Evolutionary conservation across 169 alveolate species (phyloP).

Genomic region (Amoebophrya sp.): DNA sequence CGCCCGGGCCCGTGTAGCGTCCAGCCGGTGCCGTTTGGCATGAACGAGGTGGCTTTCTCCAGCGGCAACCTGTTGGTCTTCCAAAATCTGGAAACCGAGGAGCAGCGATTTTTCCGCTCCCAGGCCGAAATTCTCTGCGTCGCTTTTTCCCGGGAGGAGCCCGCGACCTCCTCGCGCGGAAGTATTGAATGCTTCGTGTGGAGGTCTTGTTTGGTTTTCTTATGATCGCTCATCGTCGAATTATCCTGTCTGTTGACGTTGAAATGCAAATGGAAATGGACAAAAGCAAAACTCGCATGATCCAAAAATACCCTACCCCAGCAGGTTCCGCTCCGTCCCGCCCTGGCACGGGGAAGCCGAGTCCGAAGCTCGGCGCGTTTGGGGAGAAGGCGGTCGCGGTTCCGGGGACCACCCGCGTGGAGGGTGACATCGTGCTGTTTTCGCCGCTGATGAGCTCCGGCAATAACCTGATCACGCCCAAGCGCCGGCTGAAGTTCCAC

Average conservation of each 20-base stretch:
- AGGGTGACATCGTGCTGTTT: conserved; percentile 12
- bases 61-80: background rate
- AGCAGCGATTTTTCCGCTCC: background rate
- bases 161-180: too few relatives aligned
- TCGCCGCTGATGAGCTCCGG: background rate
- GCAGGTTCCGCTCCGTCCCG: too few relatives aligned
- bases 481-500: background rate
- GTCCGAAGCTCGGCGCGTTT: background rate
- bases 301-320: too few relatives aligned
- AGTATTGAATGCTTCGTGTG: too few relatives aligned
- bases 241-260: too few relatives aligned
- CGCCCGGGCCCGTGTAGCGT: background rate
- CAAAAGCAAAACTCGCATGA: too few relatives aligned
- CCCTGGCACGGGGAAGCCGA: background rate
- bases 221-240: too few relatives aligned
- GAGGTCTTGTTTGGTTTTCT: too few relatives aligned
- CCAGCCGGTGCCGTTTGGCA: too few relatives aligned
- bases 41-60: background rate
- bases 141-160: background rate
- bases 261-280: too few relatives aligned
- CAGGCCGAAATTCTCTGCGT: background rate
- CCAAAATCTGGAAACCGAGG: background rate
- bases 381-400: background rate
- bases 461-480: background rate
- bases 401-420: background rate